phyloP scores from a whole-genome alignment of 306 rosid species.

The Gastrolobium bilobum region DNA sequence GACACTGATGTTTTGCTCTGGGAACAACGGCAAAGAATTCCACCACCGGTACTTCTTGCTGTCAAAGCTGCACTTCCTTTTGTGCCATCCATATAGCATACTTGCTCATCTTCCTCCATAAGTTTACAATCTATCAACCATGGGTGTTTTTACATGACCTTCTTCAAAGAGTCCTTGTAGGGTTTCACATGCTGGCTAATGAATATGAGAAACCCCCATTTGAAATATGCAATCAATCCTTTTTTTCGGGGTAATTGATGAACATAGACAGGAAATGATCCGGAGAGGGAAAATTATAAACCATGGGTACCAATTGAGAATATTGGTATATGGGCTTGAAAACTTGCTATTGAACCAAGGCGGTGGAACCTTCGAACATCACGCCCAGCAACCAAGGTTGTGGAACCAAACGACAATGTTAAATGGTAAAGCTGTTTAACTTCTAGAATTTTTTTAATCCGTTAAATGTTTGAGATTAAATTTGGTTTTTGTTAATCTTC shows the following conservation, averaged over 20 bases:
- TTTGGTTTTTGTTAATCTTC: too few species aligned
- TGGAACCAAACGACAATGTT: neutral
- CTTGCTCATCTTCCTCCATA: conserved; percentile 30
- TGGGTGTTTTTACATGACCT: conserved; percentile 29
- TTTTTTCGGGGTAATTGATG: neutral
- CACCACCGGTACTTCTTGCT: conserved; percentile 33
- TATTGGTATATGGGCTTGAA: too few species aligned
- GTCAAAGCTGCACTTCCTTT: neutral
- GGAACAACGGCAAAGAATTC: conserved; percentile 54
- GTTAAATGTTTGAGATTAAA: neutral
- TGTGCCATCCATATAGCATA: neutral
- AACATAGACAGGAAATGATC: neutral
- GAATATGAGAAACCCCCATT: conserved; percentile 14
- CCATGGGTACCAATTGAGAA: neutral
- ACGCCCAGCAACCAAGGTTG: neutral
- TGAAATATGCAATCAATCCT: neutral
- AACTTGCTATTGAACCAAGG: conserved; percentile 37
- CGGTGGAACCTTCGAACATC: conserved; percentile 2
- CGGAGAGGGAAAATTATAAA: neutral
- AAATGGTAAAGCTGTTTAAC: conserved; percentile 8
- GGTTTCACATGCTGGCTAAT: too few species aligned
- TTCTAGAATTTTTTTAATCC: neutral
- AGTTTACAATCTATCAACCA: conserved; percentile 43
- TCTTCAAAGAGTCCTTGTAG: too few species aligned
- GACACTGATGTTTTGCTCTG: conserved; percentile 3